A percentile compares a stretch with the other conserved stretches of the same genome.
Conservation (phyloP, 495 filamentous ascomycete species). For the Amniculicola lignicola region DNA sequence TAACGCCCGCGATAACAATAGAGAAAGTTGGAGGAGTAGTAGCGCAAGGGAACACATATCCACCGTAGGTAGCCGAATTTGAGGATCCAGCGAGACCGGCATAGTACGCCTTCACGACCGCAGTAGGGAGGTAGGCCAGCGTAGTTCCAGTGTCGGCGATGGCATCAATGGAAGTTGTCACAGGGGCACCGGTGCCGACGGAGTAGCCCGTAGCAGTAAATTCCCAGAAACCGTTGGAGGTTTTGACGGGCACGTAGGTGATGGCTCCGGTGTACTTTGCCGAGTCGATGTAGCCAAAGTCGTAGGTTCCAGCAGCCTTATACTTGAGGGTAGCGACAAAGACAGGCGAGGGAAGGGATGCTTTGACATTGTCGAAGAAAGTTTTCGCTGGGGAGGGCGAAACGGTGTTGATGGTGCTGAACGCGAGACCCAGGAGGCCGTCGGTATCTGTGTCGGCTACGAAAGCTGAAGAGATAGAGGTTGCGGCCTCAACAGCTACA, state of each 20-base stretch:
- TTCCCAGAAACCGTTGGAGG: conserved; percentile 64
- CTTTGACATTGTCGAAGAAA: conserved; percentile 71
- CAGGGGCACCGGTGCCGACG: conserved; percentile 49
- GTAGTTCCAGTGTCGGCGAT: conserved; percentile 71
- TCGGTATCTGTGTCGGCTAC: conserved; percentile 56
- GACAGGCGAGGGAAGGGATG: conserved; percentile 54
- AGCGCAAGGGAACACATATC: conserved; percentile 66
- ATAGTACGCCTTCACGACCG: conserved; percentile 64
- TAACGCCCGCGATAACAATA: conserved; percentile 51
- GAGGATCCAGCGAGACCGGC: conserved; percentile 50
- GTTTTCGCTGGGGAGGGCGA: conserved; percentile 58
- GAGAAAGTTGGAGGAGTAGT: conserved; percentile 60
- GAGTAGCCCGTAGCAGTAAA: conserved; percentile 63
- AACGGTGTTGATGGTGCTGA: conserved; percentile 67
- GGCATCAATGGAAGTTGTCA: conserved; percentile 45
- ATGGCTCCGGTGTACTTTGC: conserved; percentile 62
- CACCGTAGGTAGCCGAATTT: conserved; percentile 52
- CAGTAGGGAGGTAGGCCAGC: conserved; percentile 59
- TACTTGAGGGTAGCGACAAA: conserved; percentile 70
- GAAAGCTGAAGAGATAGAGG: conserved; percentile 59
- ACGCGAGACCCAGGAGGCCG: conserved; percentile 72
- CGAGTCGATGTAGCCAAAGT: conserved; percentile 70
- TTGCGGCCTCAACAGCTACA: conserved; percentile 70
- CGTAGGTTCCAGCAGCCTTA: conserved; percentile 61
- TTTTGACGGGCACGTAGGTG: conserved; percentile 59